Evolutionary conservation across 805 yeast species (phyloP).

Genomic region (Cyberlindnera lachancei): DNA sequence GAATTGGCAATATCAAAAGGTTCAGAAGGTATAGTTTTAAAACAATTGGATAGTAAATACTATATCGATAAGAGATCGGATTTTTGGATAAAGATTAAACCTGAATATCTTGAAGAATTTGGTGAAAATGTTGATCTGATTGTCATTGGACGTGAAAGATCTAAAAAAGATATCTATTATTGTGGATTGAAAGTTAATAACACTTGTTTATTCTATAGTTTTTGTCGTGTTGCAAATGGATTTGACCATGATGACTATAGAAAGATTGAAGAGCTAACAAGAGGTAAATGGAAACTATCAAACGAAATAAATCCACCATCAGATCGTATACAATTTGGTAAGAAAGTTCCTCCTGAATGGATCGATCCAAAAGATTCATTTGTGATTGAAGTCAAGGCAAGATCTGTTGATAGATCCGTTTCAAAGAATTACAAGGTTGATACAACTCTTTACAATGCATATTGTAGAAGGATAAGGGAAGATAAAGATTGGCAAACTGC

Average conservation of each 20-base stretch:
- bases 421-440: conserved; percentile 50
- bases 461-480: conserved; percentile 56
- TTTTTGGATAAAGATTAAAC: conserved; percentile 86
- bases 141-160: conserved; percentile 72
- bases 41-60: conserved; percentile 53
- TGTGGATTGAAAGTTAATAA: conserved; percentile 47
- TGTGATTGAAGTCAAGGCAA: conserved; percentile 77
- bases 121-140: conserved; percentile 81
- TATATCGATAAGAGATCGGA: conserved; percentile 50
- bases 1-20: conserved; percentile 49
- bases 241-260: conserved; percentile 57
- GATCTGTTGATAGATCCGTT: conserved; percentile 51
- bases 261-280: conserved; percentile 47
- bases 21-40: conserved; percentile 80
- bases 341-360: conserved; percentile 63
- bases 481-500: conserved; percentile 60
- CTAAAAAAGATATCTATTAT: conserved; percentile 59
- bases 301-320: conserved; percentile 34
- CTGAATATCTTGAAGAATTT: conserved; percentile 78
- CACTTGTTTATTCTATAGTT: conserved; percentile 42
- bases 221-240: conserved; percentile 83
- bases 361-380: conserved; percentile 71
- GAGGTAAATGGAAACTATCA: conserved; percentile 50
- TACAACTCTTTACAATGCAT: conserved; percentile 68
- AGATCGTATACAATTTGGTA: conserved; percentile 44